Evolutionary conservation across 2,329 filamentous ascomycete species (phyloP).

Genomic region (Sclerotinia borealis): DNA sequence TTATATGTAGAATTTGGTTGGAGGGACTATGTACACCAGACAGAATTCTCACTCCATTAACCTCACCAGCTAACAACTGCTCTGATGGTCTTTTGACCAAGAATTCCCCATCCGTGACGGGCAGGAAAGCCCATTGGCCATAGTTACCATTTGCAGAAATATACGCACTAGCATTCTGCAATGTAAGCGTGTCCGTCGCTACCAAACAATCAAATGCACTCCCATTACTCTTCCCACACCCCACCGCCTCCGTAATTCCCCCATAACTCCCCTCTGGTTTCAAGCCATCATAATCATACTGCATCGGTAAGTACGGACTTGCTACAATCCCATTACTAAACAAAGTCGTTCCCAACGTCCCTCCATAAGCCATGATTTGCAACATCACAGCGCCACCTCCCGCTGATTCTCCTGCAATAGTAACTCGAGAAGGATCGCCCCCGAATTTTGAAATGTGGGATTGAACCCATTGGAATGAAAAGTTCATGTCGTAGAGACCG

Average conservation of each 20-base stretch:
- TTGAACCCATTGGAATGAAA: slow-evolving; percentile 53
- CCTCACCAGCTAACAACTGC: slow-evolving; percentile 28
- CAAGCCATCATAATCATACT: slow-evolving; percentile 43
- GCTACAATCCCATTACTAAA: slow-evolving; percentile 28
- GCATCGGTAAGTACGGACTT: slow-evolving; percentile 47
- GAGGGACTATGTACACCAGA: slow-evolving; percentile 10
- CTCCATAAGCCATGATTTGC: slow-evolving; percentile 33
- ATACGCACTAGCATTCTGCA: slow-evolving; percentile 26
- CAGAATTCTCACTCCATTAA: slow-evolving; percentile 30
- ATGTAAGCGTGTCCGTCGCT: slow-evolving; percentile 27
- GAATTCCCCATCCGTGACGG: slow-evolving; percentile 34
- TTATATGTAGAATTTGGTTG: background rate
- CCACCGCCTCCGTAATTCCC: slow-evolving; percentile 37
- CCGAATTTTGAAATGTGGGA: slow-evolving; percentile 47
- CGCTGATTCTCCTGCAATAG: slow-evolving; percentile 49
- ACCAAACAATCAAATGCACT: slow-evolving; percentile 29
- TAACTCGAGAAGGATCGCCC: slow-evolving; percentile 46
- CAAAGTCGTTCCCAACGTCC: slow-evolving; percentile 4
- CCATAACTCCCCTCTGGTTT: slow-evolving; percentile 40
- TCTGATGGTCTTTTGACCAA: slow-evolving; percentile 29
- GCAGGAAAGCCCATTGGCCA: slow-evolving; percentile 33
- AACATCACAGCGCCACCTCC: slow-evolving; percentile 47
- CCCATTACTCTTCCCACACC: slow-evolving; percentile 36
- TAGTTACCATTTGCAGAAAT: slow-evolving; percentile 19
- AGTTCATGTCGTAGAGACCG: slow-evolving; percentile 56